Percentiles rank a stretch among this genome's conserved stretches.
These are phyloP conservation scores for Lactarius akahatsu DNA, from an alignment of 768 basidiomycete species.

Conservation along the genomic window DNA sequence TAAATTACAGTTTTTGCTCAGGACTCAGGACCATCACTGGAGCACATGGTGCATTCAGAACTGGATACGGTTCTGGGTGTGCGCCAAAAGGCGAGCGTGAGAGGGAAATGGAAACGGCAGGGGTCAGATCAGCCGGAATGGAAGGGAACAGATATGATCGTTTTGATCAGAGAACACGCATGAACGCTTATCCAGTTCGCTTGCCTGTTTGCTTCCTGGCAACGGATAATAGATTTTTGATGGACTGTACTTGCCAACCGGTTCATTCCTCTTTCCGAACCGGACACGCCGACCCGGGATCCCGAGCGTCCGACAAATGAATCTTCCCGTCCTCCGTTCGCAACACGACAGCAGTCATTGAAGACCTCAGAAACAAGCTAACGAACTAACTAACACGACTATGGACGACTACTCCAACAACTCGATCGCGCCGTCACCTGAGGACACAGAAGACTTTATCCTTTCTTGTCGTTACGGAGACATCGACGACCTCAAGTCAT, in stretches of 20 bases:
- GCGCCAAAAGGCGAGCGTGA: neutral
- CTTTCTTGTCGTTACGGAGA: conserved; percentile 89
- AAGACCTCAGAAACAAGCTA: neutral
- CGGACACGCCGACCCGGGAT: too few species aligned
- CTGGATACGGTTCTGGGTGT: conserved; percentile 1
- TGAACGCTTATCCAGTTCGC: neutral
- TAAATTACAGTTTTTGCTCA: neutral
- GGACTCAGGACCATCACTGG: conserved; percentile 10
- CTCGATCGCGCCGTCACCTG: conserved; percentile 31
- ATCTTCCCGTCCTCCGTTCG: too few species aligned
- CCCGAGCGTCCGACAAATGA: too few species aligned
- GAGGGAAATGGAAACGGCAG: neutral
- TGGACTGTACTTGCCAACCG: too few species aligned
- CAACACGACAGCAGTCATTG: too few species aligned
- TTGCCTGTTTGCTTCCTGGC: neutral
- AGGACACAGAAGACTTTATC: conserved; percentile 70
- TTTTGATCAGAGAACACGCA: neutral
- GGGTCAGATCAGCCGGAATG: conserved; percentile 3
- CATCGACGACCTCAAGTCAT: conserved; percentile 69
- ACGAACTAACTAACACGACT: neutral
- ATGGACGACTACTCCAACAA: neutral
- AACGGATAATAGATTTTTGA: neutral
- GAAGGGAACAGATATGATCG: neutral
- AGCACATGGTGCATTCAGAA: conserved; percentile 16
- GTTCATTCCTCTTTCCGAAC: too few species aligned